Conservation (phyloP, 164 flowering plant genomes). For the Platanus orientalis region DNA sequence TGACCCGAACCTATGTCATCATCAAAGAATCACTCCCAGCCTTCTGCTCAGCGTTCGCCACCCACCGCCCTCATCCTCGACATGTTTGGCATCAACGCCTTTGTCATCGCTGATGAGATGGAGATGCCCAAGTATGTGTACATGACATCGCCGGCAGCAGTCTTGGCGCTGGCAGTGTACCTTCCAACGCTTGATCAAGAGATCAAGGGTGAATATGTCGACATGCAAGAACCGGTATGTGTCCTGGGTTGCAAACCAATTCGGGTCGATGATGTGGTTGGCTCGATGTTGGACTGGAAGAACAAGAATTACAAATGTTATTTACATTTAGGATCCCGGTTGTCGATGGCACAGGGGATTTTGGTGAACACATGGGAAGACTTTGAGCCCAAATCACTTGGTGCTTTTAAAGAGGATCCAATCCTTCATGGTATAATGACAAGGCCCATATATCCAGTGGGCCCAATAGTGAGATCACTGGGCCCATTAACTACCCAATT, state of each 20-base stretch:
- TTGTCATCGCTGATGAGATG: conserved; percentile 22
- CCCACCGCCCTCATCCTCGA: conserved; percentile 32
- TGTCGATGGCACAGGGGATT: conserved; percentile 15
- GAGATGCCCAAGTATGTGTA: conserved; percentile 28
- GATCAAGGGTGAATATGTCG: conserved; percentile 26
- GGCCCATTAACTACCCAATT: too few relatives aligned
- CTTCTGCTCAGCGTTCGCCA: conserved; percentile 6
- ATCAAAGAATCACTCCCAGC: conserved; percentile 18
- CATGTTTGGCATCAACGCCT: conserved; percentile 30
- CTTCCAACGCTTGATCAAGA: conserved; percentile 29
- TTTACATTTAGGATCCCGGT: conserved; percentile 4
- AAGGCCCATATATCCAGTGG: conserved; percentile 30
- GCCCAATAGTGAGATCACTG: conserved; percentile 28
- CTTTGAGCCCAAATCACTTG: background rate
- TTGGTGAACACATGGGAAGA: conserved; percentile 9
- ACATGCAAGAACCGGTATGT: conserved; percentile 27
- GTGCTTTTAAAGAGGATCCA: conserved; percentile 21
- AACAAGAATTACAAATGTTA: conserved; percentile 24
- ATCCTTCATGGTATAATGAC: conserved; percentile 12
- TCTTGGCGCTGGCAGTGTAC: conserved; percentile 25
- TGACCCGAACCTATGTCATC: conserved; percentile 15
- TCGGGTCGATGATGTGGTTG: conserved; percentile 21
- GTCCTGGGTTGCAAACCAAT: conserved; percentile 36
- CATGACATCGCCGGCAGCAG: conserved; percentile 19
- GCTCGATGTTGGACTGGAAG: conserved; percentile 22